Evolutionary conservation across 2,329 filamentous ascomycete genomes (phyloP).

Genomic region (Fusarium falciforme): DNA sequence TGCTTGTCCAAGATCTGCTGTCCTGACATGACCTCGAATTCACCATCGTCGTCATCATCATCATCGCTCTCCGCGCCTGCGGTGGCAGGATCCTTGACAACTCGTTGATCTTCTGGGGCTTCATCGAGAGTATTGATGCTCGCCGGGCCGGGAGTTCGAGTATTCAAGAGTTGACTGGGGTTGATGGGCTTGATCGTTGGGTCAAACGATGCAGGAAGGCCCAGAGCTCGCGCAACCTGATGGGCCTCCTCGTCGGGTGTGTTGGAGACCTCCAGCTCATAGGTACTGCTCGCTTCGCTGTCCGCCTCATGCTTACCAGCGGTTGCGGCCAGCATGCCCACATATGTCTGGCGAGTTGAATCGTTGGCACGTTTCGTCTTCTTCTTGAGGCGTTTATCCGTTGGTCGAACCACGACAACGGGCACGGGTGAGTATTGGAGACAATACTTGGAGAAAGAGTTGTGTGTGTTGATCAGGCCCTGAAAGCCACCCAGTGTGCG

Average conservation of each 20-base stretch:
- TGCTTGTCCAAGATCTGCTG: slow-evolving; percentile 57
- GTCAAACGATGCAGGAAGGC: slow-evolving; percentile 71
- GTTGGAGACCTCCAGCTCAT: slow-evolving; percentile 66
- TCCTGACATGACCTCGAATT: slow-evolving; percentile 60
- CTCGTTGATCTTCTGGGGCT: slow-evolving; percentile 30
- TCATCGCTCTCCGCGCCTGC: slow-evolving; percentile 52
- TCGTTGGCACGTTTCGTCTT: slow-evolving; percentile 87
- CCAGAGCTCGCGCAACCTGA: slow-evolving; percentile 71
- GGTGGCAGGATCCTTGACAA: slow-evolving; percentile 46
- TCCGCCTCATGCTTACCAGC: slow-evolving; percentile 69
- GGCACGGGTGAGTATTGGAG: slow-evolving; percentile 93
- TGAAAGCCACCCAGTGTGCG: slow-evolving; percentile 88
- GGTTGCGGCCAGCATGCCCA: slow-evolving; percentile 77
- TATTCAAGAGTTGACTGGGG: slow-evolving; percentile 29
- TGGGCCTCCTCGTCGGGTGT: slow-evolving; percentile 73
- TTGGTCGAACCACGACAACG: slow-evolving; percentile 90
- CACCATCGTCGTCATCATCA: slow-evolving; percentile 53
- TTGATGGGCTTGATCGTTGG: slow-evolving; percentile 71
- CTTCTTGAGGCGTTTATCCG: slow-evolving; percentile 89
- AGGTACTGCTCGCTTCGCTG: slow-evolving; percentile 62
- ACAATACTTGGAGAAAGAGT: slow-evolving; percentile 94
- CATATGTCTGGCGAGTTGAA: slow-evolving; percentile 79
- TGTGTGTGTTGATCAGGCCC: slow-evolving; percentile 79
- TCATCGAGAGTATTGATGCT: slow-evolving; percentile 20
- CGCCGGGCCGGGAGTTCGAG: slow-evolving; percentile 30